A percentile compares a stretch with the other conserved stretches of the same genome.
phyloP scores from a whole-genome alignment of 2,329 filamentous ascomycete species.

The Cytospora piceicola region DNA sequence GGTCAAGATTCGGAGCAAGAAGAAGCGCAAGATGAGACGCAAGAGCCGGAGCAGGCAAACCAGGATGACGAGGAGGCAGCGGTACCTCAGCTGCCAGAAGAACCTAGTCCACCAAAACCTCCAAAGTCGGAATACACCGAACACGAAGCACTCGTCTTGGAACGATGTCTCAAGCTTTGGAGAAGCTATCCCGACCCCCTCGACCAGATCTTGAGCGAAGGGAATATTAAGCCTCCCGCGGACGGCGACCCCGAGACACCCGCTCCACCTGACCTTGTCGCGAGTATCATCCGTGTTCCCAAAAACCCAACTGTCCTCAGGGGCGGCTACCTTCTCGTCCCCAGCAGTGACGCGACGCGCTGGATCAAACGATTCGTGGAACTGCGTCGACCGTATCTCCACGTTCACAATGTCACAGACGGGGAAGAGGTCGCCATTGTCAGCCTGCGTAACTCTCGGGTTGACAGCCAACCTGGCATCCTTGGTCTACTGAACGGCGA shows the following conservation, averaged over 20 bases:
- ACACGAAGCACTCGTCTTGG: conserved; percentile 51
- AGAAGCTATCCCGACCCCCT: conserved; percentile 61
- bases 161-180: conserved; percentile 68
- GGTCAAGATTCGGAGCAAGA: conserved; percentile 9
- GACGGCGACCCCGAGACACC: conserved; percentile 59
- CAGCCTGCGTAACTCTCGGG: conserved; percentile 84
- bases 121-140: conserved; percentile 50
- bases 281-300: conserved; percentile 74
- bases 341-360: conserved; percentile 76
- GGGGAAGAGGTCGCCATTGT: conserved; percentile 91
- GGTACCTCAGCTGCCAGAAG: conserved; percentile 36
- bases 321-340: conserved; percentile 84
- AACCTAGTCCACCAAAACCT: conserved; percentile 28
- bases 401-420: conserved; percentile 82
- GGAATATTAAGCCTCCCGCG: conserved; percentile 70
- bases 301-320: conserved; percentile 85
- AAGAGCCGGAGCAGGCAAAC: conserved; percentile 1
- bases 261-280: conserved; percentile 67
- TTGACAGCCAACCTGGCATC: conserved; percentile 90
- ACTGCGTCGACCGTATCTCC: conserved; percentile 85
- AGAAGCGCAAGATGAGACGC: conserved; percentile 1
- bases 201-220: conserved; percentile 58
- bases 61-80: conserved; percentile 32
- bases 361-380: conserved; percentile 96
- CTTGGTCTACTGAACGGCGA: conserved; percentile 68